Base-by-base conservation (phyloP, 768 basidiomycete genomes). In the Infundibulicybe gibba region DNA sequence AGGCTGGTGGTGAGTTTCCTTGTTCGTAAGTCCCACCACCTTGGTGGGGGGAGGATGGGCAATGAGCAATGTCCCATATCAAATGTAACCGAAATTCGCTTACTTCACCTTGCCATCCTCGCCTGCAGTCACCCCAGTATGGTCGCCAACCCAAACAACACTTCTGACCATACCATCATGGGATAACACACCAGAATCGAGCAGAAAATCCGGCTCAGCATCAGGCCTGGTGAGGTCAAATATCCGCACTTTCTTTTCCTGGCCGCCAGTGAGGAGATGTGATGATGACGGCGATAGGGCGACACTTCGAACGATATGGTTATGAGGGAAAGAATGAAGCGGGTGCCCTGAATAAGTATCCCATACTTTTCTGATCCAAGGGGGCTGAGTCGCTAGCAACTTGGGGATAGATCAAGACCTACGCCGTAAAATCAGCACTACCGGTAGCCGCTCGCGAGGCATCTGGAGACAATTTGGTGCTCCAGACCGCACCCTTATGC, bases 391-490 rank as follows among this genome's bases (percentile, higher is more conserved):
- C 17, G 25, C 25, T 52, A 48, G 55, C 43, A 39, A 49, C 47
- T 45, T 45, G 43, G 37, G 44, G 40, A 48, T 47, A 42, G 25
- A 17, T 50, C 47, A 47, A 20, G 19, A 62, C 91, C 66, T 66
- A 97, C 94, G 95, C 95, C 47, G 93, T 92, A 62, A 97, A 98
- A 70, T 98, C 95, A 31, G 95, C 95, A 63, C 91, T 94, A 39
- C 88, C 95, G 2, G 94, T 88, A 16, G 84, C 94, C 12, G 95
- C 95, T 59, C 83, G 79, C 13, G 90, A 82, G 12, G 85, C 81
- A 66, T 97, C 94, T 16, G 76, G 69, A 20, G 88, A 91, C 50
- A 99, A 80, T 68, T 97, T 95, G 42, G 90, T 89, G 54, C 89
- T 85, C 95, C 95, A 99, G 3, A 99, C 95, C 6, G 95, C 95